These are phyloP conservation scores for Colletotrichum orchidophilum DNA, from an alignment of 2,329 filamentous ascomycete species.

Conservation along the genomic window DNA sequence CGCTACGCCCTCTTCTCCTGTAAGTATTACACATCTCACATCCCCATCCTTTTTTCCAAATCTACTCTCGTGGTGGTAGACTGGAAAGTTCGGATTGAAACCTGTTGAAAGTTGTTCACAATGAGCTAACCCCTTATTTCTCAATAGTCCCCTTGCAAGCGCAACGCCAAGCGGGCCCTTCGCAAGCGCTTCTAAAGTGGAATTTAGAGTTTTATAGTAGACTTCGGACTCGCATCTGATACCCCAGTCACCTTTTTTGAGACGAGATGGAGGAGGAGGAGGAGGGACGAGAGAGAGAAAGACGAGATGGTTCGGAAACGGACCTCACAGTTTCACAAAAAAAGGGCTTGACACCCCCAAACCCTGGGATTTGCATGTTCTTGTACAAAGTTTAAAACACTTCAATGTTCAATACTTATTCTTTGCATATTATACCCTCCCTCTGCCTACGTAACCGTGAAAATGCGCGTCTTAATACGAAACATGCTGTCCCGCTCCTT, in stretches of 20 bases:
- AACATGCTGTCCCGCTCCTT: background rate
- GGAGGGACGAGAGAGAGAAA: background rate
- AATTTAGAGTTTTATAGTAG: slow-evolving; percentile 11
- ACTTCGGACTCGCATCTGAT: slow-evolving; percentile 20
- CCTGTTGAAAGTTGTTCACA: background rate
- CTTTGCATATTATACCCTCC: background rate
- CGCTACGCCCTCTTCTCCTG: slow-evolving; percentile 1
- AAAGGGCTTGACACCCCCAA: slow-evolving; percentile 7
- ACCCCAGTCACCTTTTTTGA: slow-evolving; percentile 13
- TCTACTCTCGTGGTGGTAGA: too few species aligned
- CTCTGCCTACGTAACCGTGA: background rate
- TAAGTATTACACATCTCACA: background rate
- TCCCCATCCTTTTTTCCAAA: too few species aligned
- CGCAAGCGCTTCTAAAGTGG: slow-evolving; percentile 28
- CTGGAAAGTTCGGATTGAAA: slow-evolving; percentile 18
- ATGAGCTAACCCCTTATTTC: background rate
- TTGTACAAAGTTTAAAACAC: slow-evolving; percentile 31
- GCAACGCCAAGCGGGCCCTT: slow-evolving; percentile 27
- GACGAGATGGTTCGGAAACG: slow-evolving; percentile 27
- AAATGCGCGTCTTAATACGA: slow-evolving; percentile 2
- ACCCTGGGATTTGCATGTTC: slow-evolving; percentile 30
- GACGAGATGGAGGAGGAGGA: slow-evolving; percentile 1
- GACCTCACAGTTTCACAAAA: slow-evolving; percentile 7
- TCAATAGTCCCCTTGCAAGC: slow-evolving; percentile 24
- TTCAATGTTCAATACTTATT: slow-evolving; percentile 32